These are phyloP conservation scores for Xylaria sp. DNA, from an alignment of 495 filamentous ascomycete species.

Conservation along the genomic window DNA sequence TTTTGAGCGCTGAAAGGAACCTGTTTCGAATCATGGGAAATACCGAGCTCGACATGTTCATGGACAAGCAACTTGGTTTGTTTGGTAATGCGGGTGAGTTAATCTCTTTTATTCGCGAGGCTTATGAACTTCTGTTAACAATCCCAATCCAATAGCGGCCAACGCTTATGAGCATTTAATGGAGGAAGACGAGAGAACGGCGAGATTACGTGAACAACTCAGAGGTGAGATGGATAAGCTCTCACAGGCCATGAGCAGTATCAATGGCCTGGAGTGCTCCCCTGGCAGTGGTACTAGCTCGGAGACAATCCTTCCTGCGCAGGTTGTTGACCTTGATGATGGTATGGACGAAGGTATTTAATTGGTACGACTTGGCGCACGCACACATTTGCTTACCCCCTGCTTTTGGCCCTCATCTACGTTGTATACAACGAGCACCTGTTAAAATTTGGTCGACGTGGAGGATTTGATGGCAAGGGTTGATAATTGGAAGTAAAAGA, in stretches of 20 bases:
- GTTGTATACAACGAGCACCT: neutral
- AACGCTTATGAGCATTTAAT: slow-evolving; percentile 49
- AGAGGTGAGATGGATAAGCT: slow-evolving; percentile 48
- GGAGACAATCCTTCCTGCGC: neutral
- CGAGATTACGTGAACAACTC: slow-evolving; percentile 42
- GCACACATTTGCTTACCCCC: neutral
- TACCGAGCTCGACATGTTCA: slow-evolving; percentile 36
- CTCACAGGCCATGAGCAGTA: slow-evolving; percentile 50
- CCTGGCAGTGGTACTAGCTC: neutral
- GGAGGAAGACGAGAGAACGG: slow-evolving; percentile 52
- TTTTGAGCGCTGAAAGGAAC: slow-evolving; percentile 29
- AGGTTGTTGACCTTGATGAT: slow-evolving; percentile 28
- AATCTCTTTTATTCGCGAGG: neutral
- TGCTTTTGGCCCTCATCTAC: neutral
- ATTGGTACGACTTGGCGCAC: neutral
- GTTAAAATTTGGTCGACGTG: neutral
- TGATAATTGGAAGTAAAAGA: neutral
- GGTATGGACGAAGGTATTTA: slow-evolving; percentile 33
- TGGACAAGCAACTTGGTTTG: slow-evolving; percentile 52
- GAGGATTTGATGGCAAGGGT: neutral
- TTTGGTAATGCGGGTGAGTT: slow-evolving; percentile 31
- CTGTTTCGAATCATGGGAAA: slow-evolving; percentile 47
- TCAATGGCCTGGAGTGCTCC: slow-evolving; percentile 40
- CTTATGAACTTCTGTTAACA: neutral
- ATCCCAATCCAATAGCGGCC: neutral